Base-by-base conservation (phyloP, 2,329 filamentous ascomycete species). In the Botrytis fragariae region DNA sequence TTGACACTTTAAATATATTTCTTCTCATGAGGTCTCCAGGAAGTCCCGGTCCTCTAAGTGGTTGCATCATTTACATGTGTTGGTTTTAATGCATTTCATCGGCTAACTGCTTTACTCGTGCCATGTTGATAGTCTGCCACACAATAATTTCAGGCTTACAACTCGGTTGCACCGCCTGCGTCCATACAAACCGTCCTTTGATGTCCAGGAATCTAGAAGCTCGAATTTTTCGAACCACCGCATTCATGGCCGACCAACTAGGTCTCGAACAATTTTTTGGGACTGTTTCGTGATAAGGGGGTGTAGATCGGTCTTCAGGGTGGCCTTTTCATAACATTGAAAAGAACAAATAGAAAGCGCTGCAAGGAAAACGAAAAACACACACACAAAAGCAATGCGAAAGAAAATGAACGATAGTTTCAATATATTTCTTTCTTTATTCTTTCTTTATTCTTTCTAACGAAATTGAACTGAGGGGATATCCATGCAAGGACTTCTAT, bases 361-460 rank as follows among this genome's bases (percentile, higher is more conserved):
- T 14, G 51, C 37, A 22, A 60, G 44, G 44, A 25, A 12, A 25
- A 22, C 2, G 0, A 25, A 37, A 5, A 61, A 61, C 18, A 14
- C 39, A 25, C 12, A 35, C 3, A 35, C 16, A 32, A 1, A 4
- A 35, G 32, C 18, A 37, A 37, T 4, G 16, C 16, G 16, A 35
- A 25, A 25, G 12, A 63, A 25, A n/a, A 29, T 44, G 4, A 42
- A 64, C 25, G 25, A 6, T n/a, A 29, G 9, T 20, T 42, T 42
- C 37, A 37, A 61, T 37, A 25, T 63, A 42, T 42, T 65, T 51
- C 32, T 51, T 20, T 51, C 22, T 51, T 67, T 67, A 32, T 65
- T 51, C 32, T 51, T 20, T 51, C 22, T 51, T 67, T 67, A 32
- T 67, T 67, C 35, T 54, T 39, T 68, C 25, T 57, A 68, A 35